Conservation (phyloP, 495 filamentous ascomycete genomes). For the Neurospora sublineolata region DNA sequence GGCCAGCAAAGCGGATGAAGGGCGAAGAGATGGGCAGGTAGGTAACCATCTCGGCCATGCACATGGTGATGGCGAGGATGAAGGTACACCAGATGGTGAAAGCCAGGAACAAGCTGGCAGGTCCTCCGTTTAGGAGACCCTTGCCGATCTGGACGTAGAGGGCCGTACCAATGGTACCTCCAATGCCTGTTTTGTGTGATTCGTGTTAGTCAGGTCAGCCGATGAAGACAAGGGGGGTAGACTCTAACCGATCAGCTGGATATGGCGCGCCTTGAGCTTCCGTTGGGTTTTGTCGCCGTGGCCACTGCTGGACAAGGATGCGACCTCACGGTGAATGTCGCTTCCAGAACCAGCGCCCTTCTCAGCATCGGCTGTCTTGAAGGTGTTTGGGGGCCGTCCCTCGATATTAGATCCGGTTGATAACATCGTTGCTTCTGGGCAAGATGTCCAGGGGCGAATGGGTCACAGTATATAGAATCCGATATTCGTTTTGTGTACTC, state of each 20-base stretch:
- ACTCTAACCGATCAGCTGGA: constrained; percentile 38
- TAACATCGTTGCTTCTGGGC: background rate
- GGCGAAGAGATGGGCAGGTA: constrained; percentile 72
- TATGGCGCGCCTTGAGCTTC: constrained; percentile 37
- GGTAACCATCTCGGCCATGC: constrained; percentile 71
- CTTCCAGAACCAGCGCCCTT: constrained; percentile 1
- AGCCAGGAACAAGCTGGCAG: constrained; percentile 63
- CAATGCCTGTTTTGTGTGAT: constrained; percentile 47
- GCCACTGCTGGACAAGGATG: background rate
- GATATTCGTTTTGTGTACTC: background rate
- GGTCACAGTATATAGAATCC: background rate
- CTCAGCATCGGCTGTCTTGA: constrained; percentile 7
- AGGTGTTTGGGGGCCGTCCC: background rate
- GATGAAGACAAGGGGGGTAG: background rate
- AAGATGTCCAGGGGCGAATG: background rate
- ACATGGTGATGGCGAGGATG: constrained; percentile 55
- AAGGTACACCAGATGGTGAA: constrained; percentile 64
- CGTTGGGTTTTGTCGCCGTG: constrained; percentile 27
- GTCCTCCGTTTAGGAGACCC: constrained; percentile 58
- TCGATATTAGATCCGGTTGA: constrained; percentile 4
- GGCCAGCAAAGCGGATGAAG: constrained; percentile 72
- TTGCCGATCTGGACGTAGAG: constrained; percentile 49
- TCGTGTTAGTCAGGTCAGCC: background rate
- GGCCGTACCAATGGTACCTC: constrained; percentile 38
- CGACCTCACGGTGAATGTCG: background rate